These are phyloP conservation scores for Diaporthe ampelina DNA, from an alignment of 2,329 filamentous ascomycete genomes.

Conservation along the genomic window DNA sequence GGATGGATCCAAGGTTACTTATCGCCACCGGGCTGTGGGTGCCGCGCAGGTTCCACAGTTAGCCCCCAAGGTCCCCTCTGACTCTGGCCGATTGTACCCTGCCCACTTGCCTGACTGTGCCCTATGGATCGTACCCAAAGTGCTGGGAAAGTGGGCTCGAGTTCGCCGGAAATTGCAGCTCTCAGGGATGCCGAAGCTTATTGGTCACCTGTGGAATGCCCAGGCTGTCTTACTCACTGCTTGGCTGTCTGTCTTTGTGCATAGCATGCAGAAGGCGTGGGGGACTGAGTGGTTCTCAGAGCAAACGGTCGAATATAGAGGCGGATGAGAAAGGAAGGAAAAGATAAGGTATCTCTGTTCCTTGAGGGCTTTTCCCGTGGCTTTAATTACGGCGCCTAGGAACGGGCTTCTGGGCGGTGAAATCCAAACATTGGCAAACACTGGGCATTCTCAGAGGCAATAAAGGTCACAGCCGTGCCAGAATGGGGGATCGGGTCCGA, in stretches of 20 bases:
- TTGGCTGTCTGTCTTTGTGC: neutral
- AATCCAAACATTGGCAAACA: neutral
- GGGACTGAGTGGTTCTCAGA: neutral
- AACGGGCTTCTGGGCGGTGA: neutral
- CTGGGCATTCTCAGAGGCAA: neutral
- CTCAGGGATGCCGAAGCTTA: slow-evolving; percentile 22
- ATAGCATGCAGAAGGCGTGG: neutral
- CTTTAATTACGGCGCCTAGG: neutral
- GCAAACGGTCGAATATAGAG: neutral
- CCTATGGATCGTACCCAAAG: slow-evolving; percentile 10
- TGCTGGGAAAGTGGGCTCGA: slow-evolving; percentile 30
- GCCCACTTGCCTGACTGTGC: neutral
- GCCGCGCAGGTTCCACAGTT: slow-evolving; percentile 16
- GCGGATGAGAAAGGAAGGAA: neutral
- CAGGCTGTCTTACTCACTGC: neutral
- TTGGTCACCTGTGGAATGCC: slow-evolving; percentile 13
- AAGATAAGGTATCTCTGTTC: neutral
- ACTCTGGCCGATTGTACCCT: neutral
- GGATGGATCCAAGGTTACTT: neutral
- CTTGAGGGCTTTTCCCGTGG: neutral
- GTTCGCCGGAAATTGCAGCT: slow-evolving; percentile 31
- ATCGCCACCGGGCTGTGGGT: slow-evolving; percentile 27
- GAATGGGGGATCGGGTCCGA: neutral
- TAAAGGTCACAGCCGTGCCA: neutral
- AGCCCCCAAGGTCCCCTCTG: neutral